Evolutionary conservation across 345 rosid species (phyloP).

Genomic region (Tarenaya hassleriana): DNA sequence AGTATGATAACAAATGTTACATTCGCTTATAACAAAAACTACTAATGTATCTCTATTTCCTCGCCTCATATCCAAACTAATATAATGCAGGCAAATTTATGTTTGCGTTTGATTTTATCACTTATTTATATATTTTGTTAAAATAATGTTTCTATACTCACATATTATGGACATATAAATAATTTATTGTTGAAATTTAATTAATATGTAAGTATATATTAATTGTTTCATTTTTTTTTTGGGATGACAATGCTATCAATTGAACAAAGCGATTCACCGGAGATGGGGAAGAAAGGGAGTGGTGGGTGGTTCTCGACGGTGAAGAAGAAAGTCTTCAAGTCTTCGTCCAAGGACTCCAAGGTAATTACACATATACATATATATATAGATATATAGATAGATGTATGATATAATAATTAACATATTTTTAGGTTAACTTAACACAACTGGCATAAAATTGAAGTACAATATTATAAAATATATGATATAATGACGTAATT

Average conservation of each 20-base stretch:
- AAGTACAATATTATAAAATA: not conserved
- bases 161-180: no score
- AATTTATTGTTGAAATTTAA: no score
- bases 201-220: not conserved
- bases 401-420: not conserved
- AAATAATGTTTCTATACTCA: no score
- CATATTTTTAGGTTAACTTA: not conserved
- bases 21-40: no score
- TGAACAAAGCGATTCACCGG: constrained; percentile 23
- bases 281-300: constrained; percentile 83
- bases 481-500: not conserved
- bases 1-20: no score
- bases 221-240: not conserved
- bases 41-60: no score
- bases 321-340: constrained; percentile 76
- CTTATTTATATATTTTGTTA: not conserved
- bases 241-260: not conserved
- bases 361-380: constrained; percentile 29
- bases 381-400: not conserved
- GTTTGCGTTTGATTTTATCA: not conserved
- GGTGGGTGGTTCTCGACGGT: constrained; percentile 83
- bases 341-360: constrained; percentile 61
- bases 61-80: not conserved
- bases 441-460: not conserved
- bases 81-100: not conserved